phyloP scores from a whole-genome alignment of 192 early-diverging fungal species.

The Umbelopsis vinacea region DNA sequence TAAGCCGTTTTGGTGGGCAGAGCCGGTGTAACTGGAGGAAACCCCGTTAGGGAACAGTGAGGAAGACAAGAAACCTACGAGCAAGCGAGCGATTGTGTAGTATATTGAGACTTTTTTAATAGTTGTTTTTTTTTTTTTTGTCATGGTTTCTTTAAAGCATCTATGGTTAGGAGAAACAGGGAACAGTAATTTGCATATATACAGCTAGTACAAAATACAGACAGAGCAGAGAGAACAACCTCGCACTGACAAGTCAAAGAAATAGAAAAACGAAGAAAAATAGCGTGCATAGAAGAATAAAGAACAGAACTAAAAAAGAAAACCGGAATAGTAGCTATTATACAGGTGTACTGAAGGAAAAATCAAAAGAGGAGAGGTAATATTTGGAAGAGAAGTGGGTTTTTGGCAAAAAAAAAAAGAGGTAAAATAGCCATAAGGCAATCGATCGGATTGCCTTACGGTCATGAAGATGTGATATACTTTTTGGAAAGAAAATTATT shows the following conservation, averaged over 20 bases:
- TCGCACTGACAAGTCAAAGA: background rate
- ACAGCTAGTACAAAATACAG: constrained; percentile 8
- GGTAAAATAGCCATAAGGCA: background rate
- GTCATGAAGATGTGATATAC: background rate
- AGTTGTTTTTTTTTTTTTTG: background rate
- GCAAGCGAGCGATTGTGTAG: background rate
- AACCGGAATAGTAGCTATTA: background rate
- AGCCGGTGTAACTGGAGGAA: too few relatives aligned
- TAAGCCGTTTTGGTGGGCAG: too few relatives aligned
- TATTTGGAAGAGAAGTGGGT: constrained; percentile 12
- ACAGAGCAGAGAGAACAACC: background rate
- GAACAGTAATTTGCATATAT: constrained; percentile 16
- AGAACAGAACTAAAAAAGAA: background rate
- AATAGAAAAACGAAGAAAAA: background rate
- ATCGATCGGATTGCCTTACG: background rate
- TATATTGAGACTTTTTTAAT: background rate
- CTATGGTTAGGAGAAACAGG: background rate
- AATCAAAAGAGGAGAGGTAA: background rate
- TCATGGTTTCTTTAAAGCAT: constrained; percentile 7
- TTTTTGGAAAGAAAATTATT: background rate
- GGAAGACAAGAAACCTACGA: background rate
- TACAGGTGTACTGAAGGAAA: background rate
- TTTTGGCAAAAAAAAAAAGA: background rate
- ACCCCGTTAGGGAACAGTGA: background rate
- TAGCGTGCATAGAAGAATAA: constrained; percentile 1